Evolutionary conservation across 202 grass and related monocot genomes (phyloP).

Genomic region (Bolboschoenoplectus hybrid): DNA sequence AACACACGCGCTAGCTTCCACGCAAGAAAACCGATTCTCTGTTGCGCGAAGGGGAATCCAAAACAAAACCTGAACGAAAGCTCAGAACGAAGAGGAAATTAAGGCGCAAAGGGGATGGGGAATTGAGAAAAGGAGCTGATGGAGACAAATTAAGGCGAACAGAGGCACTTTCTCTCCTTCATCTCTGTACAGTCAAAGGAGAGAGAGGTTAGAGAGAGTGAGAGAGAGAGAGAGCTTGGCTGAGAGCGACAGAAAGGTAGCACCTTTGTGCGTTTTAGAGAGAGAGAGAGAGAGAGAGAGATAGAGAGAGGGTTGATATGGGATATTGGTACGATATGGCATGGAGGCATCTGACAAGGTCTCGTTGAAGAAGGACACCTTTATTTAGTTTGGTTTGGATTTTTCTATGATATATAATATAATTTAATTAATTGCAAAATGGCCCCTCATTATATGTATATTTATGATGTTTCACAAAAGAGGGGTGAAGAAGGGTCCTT

Average conservation of each 20-base stretch:
- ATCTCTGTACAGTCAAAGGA: constrained; percentile 35
- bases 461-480: constrained; percentile 3
- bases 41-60: constrained; percentile 25
- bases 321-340: constrained; percentile 9
- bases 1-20: constrained; percentile 42
- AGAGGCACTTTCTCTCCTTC: constrained; percentile 24
- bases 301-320: constrained; percentile 7
- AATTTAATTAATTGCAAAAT: not conserved
- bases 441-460: not conserved
- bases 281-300: constrained; percentile 27
- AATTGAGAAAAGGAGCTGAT: constrained; percentile 38
- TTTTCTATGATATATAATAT: constrained; percentile 1
- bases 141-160: constrained; percentile 37
- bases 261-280: constrained; percentile 32
- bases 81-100: constrained; percentile 30
- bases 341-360: constrained; percentile 34
- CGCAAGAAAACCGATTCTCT: constrained; percentile 34
- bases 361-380: constrained; percentile 11
- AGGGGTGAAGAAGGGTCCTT: not conserved
- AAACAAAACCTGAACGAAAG: constrained; percentile 33
- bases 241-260: constrained; percentile 23
- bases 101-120: constrained; percentile 23
- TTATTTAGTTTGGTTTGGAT: not conserved
- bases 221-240: constrained; percentile 20
- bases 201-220: constrained; percentile 28